Evolutionary conservation across 1,284 basidiomycete genomes (phyloP), one percentile per base, ranked within the genome.

Genomic region (Sparassis latifolia): DNA sequence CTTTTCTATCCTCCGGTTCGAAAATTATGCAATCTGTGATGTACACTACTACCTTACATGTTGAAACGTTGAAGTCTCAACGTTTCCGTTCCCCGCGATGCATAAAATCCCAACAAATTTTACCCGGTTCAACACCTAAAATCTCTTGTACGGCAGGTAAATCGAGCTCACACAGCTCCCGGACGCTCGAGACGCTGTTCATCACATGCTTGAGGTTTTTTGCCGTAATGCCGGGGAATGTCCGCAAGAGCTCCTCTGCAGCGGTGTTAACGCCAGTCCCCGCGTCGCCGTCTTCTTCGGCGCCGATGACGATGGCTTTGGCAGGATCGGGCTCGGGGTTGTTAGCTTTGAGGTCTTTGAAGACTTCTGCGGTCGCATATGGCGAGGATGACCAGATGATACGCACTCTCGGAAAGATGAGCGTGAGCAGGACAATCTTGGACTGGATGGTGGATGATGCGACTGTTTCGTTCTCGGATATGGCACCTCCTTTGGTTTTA

Each of bases 361-460:
- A 95, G 50, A 98, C 94, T 56, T 94, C 87, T 0, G 93, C 82
- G 0, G 92, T 95, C 30, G 92, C 87, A 61, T 92, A 92, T 0
- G 97, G 93, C 1, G 94, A 97, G 2, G 92, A 93, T 0, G 93
- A 96, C 97, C 97, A 99, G 61, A 99, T 89, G 62, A 98, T 89
- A 33, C 92, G 84, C 2, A 99, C 73, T 20, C 91, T 85, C 0
- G 94, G 94, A 65, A 98, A 99, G 9, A 89, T 79, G 7, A 97
- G 78, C 0, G 89, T 88, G 2, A 99, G 80, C 10, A 99, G 77
- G 27, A 92, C 91, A 33, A 99, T 80, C 63, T 97, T 97, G 28
- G 91, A 84, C 68, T 97, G 94, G 10, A 96, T 75, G 45, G 81
- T 71, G 30, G 71, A 66, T 2, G 64, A 63, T 1, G 72, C 69